phyloP scores from a whole-genome alignment of 306 rosid species.

The Mucuna pruriens region DNA sequence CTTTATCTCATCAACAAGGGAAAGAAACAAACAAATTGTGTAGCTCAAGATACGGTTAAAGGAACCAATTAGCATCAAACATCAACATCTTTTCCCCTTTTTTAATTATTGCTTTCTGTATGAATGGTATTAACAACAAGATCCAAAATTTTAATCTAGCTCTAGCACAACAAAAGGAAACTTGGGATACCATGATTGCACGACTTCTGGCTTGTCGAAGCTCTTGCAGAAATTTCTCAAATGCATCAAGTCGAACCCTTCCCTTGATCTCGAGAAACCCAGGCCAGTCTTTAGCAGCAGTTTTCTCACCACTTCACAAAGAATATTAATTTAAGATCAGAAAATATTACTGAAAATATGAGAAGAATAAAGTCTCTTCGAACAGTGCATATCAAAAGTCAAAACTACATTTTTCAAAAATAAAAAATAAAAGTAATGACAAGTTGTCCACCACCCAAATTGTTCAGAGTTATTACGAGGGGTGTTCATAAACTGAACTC shows the following conservation, averaged over 20 bases:
- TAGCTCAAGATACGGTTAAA: neutral
- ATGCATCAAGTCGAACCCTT: constrained; percentile 90
- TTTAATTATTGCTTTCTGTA: constrained; percentile 14
- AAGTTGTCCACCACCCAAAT: neutral
- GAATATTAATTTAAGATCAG: constrained; percentile 38
- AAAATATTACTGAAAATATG: constrained; percentile 6
- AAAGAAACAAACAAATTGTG: neutral
- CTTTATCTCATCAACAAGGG: neutral
- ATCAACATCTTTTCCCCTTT: constrained; percentile 4
- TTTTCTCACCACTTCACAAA: constrained; percentile 82
- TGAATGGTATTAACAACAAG: constrained; percentile 20
- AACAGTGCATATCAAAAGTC: neutral
- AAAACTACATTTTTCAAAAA: neutral
- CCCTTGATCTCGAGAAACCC: constrained; percentile 90
- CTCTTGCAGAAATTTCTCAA: constrained; percentile 88
- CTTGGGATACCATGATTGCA: constrained; percentile 93
- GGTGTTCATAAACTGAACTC: neutral
- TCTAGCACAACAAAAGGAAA: constrained; percentile 54
- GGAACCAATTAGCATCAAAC: constrained; percentile 22
- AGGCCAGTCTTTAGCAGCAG: constrained; percentile 83
- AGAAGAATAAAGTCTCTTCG: constrained; percentile 4
- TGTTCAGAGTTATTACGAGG: neutral
- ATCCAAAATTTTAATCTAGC: constrained; percentile 34
- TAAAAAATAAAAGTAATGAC: constrained; percentile 13
- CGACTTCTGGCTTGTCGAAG: constrained; percentile 90